phyloP scores from a whole-genome alignment of 495 filamentous ascomycete genomes.

The Cladorrhinum samala region DNA sequence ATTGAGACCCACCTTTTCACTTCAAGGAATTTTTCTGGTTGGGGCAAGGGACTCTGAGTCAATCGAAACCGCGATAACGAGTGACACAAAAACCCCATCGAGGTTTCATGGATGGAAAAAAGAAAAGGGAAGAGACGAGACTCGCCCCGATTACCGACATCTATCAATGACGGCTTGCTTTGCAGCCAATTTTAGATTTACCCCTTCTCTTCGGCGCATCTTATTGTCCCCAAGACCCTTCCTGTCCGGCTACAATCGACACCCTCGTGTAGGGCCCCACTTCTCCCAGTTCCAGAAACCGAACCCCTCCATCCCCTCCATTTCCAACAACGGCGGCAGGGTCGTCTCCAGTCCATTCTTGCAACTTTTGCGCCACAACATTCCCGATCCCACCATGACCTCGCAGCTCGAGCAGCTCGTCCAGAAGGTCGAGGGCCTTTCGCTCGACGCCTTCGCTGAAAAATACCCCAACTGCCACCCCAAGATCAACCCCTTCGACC shows the following conservation, averaged over 20 bases:
- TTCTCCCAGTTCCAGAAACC: constrained; percentile 6
- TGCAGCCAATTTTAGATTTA: constrained; percentile 3
- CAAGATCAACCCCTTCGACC: constrained; percentile 74
- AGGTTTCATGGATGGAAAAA: neutral
- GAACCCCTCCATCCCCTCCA: constrained; percentile 4
- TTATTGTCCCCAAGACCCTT: constrained; percentile 6
- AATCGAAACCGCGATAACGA: neutral
- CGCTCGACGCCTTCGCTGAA: constrained; percentile 31
- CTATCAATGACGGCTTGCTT: constrained; percentile 18
- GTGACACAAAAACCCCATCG: neutral
- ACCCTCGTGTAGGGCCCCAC: constrained; percentile 9
- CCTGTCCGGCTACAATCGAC: constrained; percentile 12
- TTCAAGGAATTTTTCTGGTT: neutral
- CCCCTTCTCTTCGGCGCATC: constrained; percentile 20
- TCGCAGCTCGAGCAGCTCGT: constrained; percentile 30
- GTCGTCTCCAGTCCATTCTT: constrained; percentile 2
- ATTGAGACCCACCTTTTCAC: neutral
- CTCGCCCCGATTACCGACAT: neutral
- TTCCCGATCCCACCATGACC: constrained; percentile 14
- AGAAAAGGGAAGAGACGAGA: neutral
- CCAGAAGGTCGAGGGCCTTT: constrained; percentile 33
- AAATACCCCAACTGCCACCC: constrained; percentile 55
- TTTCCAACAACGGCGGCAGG: constrained; percentile 16
- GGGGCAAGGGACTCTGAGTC: neutral
- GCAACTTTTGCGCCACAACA: neutral